Evolutionary conservation across 2,329 filamentous ascomycete genomes (phyloP).

Genomic region (Ophiosphaerella narmari): DNA sequence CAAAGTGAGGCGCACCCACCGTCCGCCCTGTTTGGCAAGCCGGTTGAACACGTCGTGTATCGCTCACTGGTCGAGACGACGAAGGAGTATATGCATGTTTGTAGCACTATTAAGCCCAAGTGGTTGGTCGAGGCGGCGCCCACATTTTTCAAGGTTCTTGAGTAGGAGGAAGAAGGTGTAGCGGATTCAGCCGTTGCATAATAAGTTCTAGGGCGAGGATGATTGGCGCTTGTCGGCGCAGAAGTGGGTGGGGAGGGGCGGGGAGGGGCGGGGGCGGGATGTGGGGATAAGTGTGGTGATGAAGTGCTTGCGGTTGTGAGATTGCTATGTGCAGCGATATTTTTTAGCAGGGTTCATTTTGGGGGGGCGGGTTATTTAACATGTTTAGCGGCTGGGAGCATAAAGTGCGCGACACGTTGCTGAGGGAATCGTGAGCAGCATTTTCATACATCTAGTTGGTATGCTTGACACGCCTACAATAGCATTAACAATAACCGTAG

Average conservation of each 20-base stretch:
- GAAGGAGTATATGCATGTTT: conserved; percentile 98
- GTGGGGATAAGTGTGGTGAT: conserved; percentile 68
- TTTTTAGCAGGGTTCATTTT: too few species aligned
- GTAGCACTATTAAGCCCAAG: conserved; percentile 91
- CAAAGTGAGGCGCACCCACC: conserved; percentile 57
- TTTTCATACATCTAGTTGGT: conserved; percentile 7
- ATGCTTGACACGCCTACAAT: conserved; percentile 5
- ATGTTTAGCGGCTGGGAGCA: too few species aligned
- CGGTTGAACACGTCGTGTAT: conserved; percentile 95
- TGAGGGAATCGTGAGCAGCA: not conserved
- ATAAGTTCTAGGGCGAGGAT: conserved; percentile 88
- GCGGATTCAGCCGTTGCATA: conserved; percentile 92
- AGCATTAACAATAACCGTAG: conserved; percentile 7
- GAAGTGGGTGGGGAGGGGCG: conserved; percentile 74
- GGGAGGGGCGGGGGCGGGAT: conserved; percentile 90
- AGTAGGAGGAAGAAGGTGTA: conserved; percentile 93
- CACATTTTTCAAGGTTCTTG: conserved; percentile 94
- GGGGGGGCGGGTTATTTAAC: too few species aligned
- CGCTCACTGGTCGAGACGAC: conserved; percentile 88
- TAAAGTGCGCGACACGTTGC: too few species aligned
- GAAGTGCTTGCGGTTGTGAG: not conserved
- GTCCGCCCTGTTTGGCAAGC: conserved; percentile 91
- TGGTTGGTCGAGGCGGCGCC: conserved; percentile 95
- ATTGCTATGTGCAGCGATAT: not conserved
- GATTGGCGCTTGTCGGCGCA: conserved; percentile 94